phyloP scores from a whole-genome alignment of 148 eudicot genomes.

The Talinum fruticosum region DNA sequence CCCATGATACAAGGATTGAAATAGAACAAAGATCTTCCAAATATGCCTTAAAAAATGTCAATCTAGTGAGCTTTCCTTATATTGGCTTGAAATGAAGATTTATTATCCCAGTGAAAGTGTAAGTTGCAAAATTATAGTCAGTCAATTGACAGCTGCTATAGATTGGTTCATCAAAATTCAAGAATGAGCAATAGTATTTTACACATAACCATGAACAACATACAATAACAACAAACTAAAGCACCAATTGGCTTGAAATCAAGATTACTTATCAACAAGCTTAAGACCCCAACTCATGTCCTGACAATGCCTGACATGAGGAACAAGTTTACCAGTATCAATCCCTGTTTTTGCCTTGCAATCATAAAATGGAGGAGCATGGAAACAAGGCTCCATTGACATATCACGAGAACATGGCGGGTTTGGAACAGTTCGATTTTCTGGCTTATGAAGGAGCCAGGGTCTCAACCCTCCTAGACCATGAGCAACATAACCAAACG shows the following conservation, averaged over 20 bases:
- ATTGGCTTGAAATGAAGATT: no score
- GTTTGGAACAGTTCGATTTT: slow-evolving; percentile 40
- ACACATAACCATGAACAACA: background rate
- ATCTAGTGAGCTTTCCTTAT: no score
- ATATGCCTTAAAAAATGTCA: no score
- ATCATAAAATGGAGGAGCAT: slow-evolving; percentile 54
- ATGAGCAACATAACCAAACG: slow-evolving; percentile 68
- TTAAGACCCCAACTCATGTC: slow-evolving; percentile 69
- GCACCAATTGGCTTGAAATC: background rate
- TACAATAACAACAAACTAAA: background rate
- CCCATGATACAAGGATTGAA: no score
- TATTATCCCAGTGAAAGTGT: background rate
- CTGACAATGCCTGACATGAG: slow-evolving; percentile 59
- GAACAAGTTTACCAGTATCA: slow-evolving; percentile 47
- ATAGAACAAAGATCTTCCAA: no score
- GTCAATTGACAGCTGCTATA: background rate
- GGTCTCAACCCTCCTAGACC: slow-evolving; percentile 67
- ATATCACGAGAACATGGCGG: slow-evolving; percentile 49
- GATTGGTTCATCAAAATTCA: background rate
- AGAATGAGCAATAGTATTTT: background rate
- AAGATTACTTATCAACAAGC: slow-evolving; percentile 33
- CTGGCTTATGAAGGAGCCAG: slow-evolving; percentile 57
- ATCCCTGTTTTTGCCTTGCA: slow-evolving; percentile 42
- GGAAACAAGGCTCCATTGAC: slow-evolving; percentile 69
- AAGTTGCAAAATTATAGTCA: background rate